Percentiles rank a stretch among this genome's conserved stretches.
These are phyloP conservation scores for Yueomyces sinensis DNA, from an alignment of 805 yeast genomes.

Conservation along the genomic window DNA sequence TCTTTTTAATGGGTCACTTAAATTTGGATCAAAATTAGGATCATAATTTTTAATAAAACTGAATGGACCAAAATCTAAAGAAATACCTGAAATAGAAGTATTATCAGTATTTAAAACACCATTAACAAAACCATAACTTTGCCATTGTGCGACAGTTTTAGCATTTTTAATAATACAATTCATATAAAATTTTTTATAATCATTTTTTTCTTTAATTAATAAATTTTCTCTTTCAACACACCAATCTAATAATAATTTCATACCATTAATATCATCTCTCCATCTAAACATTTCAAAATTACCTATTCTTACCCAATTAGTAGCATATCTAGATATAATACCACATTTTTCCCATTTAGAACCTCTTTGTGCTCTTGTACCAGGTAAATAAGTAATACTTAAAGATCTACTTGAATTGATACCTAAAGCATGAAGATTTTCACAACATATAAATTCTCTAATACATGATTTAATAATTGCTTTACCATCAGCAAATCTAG, in stretches of 20 bases:
- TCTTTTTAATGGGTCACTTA: slow-evolving; percentile 61
- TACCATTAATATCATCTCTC: slow-evolving; percentile 53
- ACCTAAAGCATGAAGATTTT: slow-evolving; percentile 65
- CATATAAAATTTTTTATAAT: slow-evolving; percentile 56
- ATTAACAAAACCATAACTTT: slow-evolving; percentile 81
- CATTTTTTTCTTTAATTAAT: no score
- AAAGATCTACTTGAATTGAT: slow-evolving; percentile 82
- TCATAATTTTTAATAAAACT: slow-evolving; percentile 79
- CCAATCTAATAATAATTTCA: slow-evolving; percentile 55
- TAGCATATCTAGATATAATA: slow-evolving; percentile 70
- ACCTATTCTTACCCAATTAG: slow-evolving; percentile 79
- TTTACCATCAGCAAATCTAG: slow-evolving; percentile 93
- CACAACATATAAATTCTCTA: slow-evolving; percentile 78
- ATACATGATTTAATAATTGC: slow-evolving; percentile 83
- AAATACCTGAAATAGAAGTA: slow-evolving; percentile 75
- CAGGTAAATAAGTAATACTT: slow-evolving; percentile 57
- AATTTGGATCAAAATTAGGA: slow-evolving; percentile 76
- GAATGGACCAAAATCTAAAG: slow-evolving; percentile 92
- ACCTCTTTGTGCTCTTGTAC: slow-evolving; percentile 61
- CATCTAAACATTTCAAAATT: slow-evolving; percentile 72
- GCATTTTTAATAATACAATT: slow-evolving; percentile 71
- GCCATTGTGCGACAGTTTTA: slow-evolving; percentile 68
- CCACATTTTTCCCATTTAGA: slow-evolving; percentile 66
- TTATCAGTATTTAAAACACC: slow-evolving; percentile 95
- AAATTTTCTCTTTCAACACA: slow-evolving; percentile 42